Evolutionary conservation across 2,329 filamentous ascomycete genomes (phyloP).

Genomic region (Beauveria scarabaeidicola): DNA sequence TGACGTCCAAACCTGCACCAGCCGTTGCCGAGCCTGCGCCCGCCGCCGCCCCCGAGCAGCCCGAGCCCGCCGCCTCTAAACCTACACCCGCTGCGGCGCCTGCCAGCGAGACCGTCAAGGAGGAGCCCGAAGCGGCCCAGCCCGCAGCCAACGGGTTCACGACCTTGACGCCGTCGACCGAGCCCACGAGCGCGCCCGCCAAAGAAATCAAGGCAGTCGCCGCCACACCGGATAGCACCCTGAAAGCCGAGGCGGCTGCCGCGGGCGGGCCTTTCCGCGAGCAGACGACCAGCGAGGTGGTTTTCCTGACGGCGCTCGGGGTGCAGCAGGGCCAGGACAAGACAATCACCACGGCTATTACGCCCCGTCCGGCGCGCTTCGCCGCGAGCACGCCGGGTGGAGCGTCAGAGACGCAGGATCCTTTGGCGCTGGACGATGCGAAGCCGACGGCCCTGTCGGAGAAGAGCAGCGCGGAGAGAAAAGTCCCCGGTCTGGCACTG

Average conservation of each 20-base stretch:
- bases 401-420: background rate
- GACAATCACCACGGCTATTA: conserved; percentile 5
- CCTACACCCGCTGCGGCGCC: background rate
- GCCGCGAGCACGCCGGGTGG: background rate
- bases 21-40: background rate
- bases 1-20: background rate
- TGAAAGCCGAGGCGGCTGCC: background rate
- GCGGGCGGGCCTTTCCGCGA: background rate
- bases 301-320: background rate
- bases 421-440: background rate
- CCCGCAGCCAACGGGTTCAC: background rate
- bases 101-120: background rate
- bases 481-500: background rate
- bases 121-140: background rate
- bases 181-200: too few species aligned
- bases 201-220: background rate
- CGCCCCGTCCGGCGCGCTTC: background rate
- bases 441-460: background rate
- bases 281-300: background rate
- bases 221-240: too few species aligned
- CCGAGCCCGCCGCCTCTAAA: background rate
- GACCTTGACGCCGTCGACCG: too few species aligned
- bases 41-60: background rate
- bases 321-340: background rate
- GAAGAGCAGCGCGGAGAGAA: background rate